Base-by-base conservation (phyloP, 495 filamentous ascomycete genomes). In the Neurospora sp. region DNA sequence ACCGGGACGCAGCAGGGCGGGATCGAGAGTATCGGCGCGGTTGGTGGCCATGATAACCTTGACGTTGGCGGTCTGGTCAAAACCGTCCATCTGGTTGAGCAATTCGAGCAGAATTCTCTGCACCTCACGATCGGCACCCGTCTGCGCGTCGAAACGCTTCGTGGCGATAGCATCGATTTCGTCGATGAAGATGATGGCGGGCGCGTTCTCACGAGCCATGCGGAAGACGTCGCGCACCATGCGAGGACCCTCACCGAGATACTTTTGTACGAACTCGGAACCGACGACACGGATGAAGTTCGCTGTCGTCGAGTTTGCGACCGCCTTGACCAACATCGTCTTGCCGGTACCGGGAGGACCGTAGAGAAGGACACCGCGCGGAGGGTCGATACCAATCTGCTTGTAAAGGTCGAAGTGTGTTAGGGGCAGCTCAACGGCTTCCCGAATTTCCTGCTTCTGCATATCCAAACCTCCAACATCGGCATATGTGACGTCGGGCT, bases 31-130 rank as follows among this genome's bases (percentile, higher is more conserved):
- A 78, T 99, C 96, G 69, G 96, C 96, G 76, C 96, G 90, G 85
- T 99, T 99, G 74, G 96, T 99, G 72, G 96, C 96, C 96, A 99
- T 99, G 85, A 99, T 98, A 78, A 99, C 96, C 83, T 99, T 99
- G 81, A 99, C 96, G 80, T 98, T 98, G 83, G 93, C 92, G 3
- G 94, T 95, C 81, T 98, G 96, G 81, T 99, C 96, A 84, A 99
- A 99, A 74, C 96, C 96, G 82, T 99, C 96, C 96, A 99, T 98
- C 83, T 99, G 96, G 84, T 99, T 99, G 72, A 99, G 89, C 73
- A 99, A 86, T 81, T 99, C 96, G 71, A 99, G 89, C 72, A 99
- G 84, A 78, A 98, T 99, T 85, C 96, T 94, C 85, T 99, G 96
- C 35, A 99, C 96, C 83, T 99, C 96, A 80, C 96, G 89, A 79